phyloP scores from a whole-genome alignment of 2,329 filamentous ascomycete species.

The Ophiostoma montium region DNA sequence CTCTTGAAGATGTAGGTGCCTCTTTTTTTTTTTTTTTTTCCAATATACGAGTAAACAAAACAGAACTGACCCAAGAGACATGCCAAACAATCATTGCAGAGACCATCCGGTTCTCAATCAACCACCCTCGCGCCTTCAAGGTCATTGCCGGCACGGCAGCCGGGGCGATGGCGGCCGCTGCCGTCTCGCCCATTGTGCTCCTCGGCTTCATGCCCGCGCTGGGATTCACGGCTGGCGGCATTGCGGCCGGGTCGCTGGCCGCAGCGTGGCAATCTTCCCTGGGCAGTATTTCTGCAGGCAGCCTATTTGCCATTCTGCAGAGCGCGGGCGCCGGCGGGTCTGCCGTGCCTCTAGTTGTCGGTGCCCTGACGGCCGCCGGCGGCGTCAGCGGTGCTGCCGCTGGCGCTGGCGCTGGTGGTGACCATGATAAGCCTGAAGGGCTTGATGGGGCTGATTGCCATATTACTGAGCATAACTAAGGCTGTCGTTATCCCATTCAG shows the following conservation, averaged over 20 bases:
- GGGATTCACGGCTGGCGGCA: slow-evolving; percentile 1
- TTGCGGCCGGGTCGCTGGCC: slow-evolving; percentile 8
- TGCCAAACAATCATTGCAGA: background rate
- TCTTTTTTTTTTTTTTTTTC: too few relatives aligned
- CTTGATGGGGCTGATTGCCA: too few relatives aligned
- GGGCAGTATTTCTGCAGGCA: slow-evolving; percentile 16
- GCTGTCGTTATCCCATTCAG: too few relatives aligned
- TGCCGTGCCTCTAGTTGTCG: slow-evolving; percentile 9
- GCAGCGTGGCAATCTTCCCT: slow-evolving; percentile 16
- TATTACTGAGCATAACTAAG: too few relatives aligned
- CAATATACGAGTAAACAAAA: background rate
- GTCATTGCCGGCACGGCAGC: too few relatives aligned
- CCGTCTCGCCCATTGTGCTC: background rate
- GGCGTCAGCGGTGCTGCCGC: too few relatives aligned
- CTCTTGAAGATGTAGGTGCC: background rate
- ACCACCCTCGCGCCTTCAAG: background rate
- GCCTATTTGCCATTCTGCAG: slow-evolving; percentile 19
- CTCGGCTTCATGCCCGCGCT: background rate
- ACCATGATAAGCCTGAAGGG: too few relatives aligned
- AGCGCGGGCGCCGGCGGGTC: slow-evolving; percentile 20
- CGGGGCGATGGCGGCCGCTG: background rate
- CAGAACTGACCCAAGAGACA: background rate
- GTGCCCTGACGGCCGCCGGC: background rate
- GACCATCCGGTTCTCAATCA: background rate
- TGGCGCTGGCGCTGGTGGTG: too few relatives aligned